These are phyloP conservation scores for Epichloe gansuensis DNA, from an alignment of 2,329 filamentous ascomycete genomes.

Conservation along the genomic window DNA sequence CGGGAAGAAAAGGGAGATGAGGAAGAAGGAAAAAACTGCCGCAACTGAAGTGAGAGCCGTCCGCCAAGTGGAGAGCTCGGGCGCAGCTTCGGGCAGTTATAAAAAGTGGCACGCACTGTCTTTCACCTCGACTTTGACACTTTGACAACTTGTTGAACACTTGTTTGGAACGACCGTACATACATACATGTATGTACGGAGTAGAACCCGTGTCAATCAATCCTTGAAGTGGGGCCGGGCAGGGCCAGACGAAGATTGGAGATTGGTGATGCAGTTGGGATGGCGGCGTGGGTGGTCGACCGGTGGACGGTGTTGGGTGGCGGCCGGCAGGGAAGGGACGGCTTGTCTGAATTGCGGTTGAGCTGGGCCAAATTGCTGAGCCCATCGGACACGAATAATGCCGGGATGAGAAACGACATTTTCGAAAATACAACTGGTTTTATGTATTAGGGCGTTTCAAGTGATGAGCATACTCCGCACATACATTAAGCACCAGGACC, in stretches of 20 bases:
- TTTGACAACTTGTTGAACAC: neutral
- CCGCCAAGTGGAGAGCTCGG: conserved; percentile 1
- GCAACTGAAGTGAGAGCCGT: neutral
- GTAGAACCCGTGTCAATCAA: neutral
- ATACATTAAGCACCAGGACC: neutral
- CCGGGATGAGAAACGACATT: neutral
- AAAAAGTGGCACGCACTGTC: conserved; percentile 2
- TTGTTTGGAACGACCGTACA: neutral
- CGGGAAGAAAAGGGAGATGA: neutral
- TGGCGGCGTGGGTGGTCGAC: neutral
- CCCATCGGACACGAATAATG: neutral
- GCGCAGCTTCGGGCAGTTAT: conserved; percentile 2
- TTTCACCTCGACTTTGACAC: neutral
- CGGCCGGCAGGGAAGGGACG: neutral
- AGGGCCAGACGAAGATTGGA: neutral
- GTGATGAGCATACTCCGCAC: neutral
- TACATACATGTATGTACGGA: no score
- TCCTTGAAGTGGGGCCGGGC: neutral
- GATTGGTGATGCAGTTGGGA: neutral
- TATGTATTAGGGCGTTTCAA: neutral
- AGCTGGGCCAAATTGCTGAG: neutral
- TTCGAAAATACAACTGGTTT: neutral
- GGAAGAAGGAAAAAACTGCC: neutral
- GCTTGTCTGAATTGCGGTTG: neutral
- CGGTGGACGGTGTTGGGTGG: neutral